Evolutionary conservation across 352 stramenopile species (phyloP).

Genomic region (Pythium inflatum): DNA sequence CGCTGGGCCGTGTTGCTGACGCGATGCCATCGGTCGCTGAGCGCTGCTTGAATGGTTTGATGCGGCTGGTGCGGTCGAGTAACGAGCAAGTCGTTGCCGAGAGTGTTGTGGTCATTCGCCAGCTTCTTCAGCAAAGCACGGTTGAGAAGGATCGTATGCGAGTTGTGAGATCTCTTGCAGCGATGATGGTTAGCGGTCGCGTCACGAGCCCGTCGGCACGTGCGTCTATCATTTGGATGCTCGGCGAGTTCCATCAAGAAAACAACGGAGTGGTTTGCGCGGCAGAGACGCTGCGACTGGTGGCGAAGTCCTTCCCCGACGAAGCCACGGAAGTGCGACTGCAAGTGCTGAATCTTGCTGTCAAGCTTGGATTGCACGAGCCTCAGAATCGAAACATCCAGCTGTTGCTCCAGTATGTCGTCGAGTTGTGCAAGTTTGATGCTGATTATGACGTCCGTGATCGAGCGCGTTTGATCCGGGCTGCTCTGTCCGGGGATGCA

Average conservation of each 20-base stretch:
- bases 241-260: slow-evolving; percentile 88
- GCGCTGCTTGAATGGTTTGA: slow-evolving; percentile 89
- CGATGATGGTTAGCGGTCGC: slow-evolving; percentile 73
- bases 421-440: slow-evolving; percentile 94
- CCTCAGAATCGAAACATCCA: slow-evolving; percentile 76
- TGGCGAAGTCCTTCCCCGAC: slow-evolving; percentile 88
- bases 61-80: slow-evolving; percentile 83
- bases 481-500: slow-evolving; percentile 61
- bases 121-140: slow-evolving; percentile 91
- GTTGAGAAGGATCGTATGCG: slow-evolving; percentile 81
- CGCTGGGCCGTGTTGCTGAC: slow-evolving; percentile 93
- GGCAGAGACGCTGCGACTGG: slow-evolving; percentile 83
- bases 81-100: slow-evolving; percentile 93
- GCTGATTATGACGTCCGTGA: slow-evolving; percentile 93
- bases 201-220: slow-evolving; percentile 78
- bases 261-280: slow-evolving; percentile 67
- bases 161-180: slow-evolving; percentile 77
- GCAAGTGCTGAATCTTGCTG: slow-evolving; percentile 91
- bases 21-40: slow-evolving; percentile 89
- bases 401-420: slow-evolving; percentile 87
- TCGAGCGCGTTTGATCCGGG: slow-evolving; percentile 86
- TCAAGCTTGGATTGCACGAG: slow-evolving; percentile 88
- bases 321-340: slow-evolving; percentile 89
- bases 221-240: slow-evolving; percentile 93
- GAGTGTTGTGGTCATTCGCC: slow-evolving; percentile 95